These are phyloP conservation scores for Fragilaria radians DNA, from an alignment of 108 stramenopile genomes.

Conservation along the genomic window DNA sequence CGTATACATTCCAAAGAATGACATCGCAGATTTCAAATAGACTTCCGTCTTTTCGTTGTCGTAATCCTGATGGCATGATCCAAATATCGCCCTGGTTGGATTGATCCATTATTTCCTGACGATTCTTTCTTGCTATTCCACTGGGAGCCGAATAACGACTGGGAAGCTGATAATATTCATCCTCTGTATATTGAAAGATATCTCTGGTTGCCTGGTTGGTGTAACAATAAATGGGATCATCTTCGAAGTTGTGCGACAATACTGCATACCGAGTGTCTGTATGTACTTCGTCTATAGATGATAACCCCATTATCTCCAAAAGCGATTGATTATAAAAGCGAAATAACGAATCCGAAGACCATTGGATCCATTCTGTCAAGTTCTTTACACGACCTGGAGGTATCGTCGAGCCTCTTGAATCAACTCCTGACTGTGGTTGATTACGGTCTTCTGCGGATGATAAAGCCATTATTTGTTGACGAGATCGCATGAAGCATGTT, in stretches of 20 bases:
- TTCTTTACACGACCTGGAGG: constrained; percentile 1
- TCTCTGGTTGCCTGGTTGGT: constrained; percentile 10
- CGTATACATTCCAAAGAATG: constrained; percentile 2
- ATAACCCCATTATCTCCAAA: neutral
- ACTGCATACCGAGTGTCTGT: constrained; percentile 14
- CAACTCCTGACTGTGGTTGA: too few species aligned
- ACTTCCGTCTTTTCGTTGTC: neutral
- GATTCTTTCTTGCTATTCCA: neutral
- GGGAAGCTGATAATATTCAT: constrained; percentile 16
- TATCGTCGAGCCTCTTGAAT: too few species aligned
- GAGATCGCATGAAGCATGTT: too few species aligned
- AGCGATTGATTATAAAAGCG: neutral
- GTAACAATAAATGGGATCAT: constrained; percentile 24
- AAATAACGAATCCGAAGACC: constrained; percentile 2
- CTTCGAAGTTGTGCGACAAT: constrained; percentile 20
- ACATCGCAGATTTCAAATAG: neutral
- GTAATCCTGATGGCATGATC: neutral
- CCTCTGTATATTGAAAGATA: constrained; percentile 7
- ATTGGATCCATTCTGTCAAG: neutral
- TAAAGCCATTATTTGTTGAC: too few species aligned
- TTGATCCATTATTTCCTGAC: constrained; percentile 1
- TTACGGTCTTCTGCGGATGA: too few species aligned
- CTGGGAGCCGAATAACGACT: constrained; percentile 18
- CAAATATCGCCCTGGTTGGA: neutral
- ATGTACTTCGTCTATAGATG: constrained; percentile 2